Evolutionary conservation across 495 filamentous ascomycete species (phyloP).

Genomic region (Astrothelium subdiscretum): DNA sequence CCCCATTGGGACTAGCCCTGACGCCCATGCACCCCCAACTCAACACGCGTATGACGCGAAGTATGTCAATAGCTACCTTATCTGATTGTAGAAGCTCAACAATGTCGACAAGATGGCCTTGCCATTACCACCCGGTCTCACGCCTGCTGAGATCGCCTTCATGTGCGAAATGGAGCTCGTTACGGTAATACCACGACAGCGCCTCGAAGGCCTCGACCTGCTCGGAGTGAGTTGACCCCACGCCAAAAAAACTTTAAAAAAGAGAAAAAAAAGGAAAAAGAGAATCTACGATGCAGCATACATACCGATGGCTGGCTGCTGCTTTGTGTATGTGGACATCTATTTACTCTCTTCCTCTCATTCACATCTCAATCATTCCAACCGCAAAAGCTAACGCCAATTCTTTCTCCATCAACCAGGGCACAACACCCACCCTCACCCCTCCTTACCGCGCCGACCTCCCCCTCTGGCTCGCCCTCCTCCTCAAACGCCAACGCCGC

Average conservation of each 20-base stretch:
- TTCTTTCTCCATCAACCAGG: constrained; percentile 39
- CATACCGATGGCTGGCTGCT: constrained; percentile 1
- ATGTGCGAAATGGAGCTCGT: constrained; percentile 95
- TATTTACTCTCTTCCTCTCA: constrained; percentile 1
- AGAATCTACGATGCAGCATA: not conserved
- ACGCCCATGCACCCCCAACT: not conserved
- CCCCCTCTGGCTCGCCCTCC: constrained; percentile 93
- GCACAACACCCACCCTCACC: constrained; percentile 58
- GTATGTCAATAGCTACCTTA: too few species aligned
- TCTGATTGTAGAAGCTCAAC: not conserved
- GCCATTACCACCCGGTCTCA: constrained; percentile 69
- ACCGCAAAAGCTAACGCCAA: not conserved
- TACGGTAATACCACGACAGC: constrained; percentile 82
- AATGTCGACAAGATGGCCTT: constrained; percentile 54
- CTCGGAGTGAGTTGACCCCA: constrained; percentile 57
- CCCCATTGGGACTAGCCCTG: not conserved
- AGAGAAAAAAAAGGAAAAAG: too few species aligned
- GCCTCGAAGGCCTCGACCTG: constrained; percentile 71
- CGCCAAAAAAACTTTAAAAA: constrained; percentile 14
- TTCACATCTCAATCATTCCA: not conserved
- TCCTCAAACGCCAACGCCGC: constrained; percentile 87
- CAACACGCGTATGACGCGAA: too few species aligned
- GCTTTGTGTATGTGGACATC: constrained; percentile 11
- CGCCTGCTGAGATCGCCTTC: constrained; percentile 84
- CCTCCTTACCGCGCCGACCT: constrained; percentile 72